Evolutionary conservation across 2,329 filamentous ascomycete genomes (phyloP).

Genomic region (Fusarium musae): DNA sequence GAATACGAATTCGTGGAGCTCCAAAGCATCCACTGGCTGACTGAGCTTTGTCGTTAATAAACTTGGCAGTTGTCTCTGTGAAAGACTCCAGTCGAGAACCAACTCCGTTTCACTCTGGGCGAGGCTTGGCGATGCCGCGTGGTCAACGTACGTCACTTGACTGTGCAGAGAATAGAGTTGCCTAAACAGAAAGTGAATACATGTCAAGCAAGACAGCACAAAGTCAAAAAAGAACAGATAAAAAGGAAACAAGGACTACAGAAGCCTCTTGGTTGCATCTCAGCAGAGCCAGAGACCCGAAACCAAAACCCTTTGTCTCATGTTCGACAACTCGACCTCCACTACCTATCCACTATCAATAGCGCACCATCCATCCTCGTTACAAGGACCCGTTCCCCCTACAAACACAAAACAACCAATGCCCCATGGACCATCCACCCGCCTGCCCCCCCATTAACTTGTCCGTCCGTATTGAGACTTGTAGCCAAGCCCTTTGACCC

Average conservation of each 20-base stretch:
- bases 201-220: conserved; percentile 1
- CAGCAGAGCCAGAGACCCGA: not conserved
- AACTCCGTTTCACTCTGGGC: conserved; percentile 21
- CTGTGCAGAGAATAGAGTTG: conserved; percentile 24
- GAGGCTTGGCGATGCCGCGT: conserved; percentile 40
- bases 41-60: not conserved
- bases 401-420: conserved; percentile 33
- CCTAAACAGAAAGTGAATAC: conserved; percentile 8
- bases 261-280: conserved; percentile 9
- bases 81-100: conserved; percentile 5
- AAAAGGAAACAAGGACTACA: conserved; percentile 7
- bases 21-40: not conserved
- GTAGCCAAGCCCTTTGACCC: conserved; percentile 35
- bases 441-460: not conserved
- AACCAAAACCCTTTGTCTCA: conserved; percentile 16
- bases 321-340: not conserved
- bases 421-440: conserved; percentile 29
- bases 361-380: conserved; percentile 16
- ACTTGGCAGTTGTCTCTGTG: conserved; percentile 19
- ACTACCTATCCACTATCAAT: conserved; percentile 2
- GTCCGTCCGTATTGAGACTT: conserved; percentile 25
- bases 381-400: conserved; percentile 27
- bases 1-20: not conserved
- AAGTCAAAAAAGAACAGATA: not conserved
- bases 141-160: conserved; percentile 36